Evolutionary conservation across 2,329 filamentous ascomycete genomes (phyloP).

Genomic region (Aspergillaceae sp.): DNA sequence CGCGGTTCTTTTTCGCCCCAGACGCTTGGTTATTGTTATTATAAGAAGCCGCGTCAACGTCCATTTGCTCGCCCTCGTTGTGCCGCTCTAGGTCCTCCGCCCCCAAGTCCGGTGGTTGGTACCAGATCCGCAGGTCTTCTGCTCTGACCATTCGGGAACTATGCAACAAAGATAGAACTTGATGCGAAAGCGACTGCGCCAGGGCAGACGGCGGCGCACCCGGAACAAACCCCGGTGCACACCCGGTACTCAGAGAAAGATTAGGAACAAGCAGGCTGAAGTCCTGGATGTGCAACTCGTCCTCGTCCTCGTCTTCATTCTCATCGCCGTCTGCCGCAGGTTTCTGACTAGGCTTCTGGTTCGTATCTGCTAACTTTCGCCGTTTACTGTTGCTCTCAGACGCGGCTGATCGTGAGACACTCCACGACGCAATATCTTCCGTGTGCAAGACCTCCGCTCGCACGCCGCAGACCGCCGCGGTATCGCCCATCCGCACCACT

Average conservation of each 20-base stretch:
- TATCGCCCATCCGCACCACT: slow-evolving; percentile 79
- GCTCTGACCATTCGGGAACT: slow-evolving; percentile 58
- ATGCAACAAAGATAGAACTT: slow-evolving; percentile 68
- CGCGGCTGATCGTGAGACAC: slow-evolving; percentile 24
- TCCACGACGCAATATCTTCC: slow-evolving; percentile 57
- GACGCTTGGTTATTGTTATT: slow-evolving; percentile 26
- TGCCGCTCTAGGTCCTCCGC: slow-evolving; percentile 22
- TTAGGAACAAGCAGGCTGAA: slow-evolving; percentile 80
- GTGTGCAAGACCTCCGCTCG: slow-evolving; percentile 75
- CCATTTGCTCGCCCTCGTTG: slow-evolving; percentile 39
- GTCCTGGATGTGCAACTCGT: slow-evolving; percentile 40
- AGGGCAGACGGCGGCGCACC: slow-evolving; percentile 70
- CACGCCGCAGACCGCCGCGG: slow-evolving; percentile 88
- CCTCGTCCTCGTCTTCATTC: slow-evolving; percentile 40
- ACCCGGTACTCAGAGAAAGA: slow-evolving; percentile 84
- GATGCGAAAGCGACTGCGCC: slow-evolving; percentile 76
- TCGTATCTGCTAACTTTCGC: slow-evolving; percentile 18
- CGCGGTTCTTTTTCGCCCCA: slow-evolving; percentile 23
- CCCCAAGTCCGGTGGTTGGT: slow-evolving; percentile 42
- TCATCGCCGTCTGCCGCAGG: slow-evolving; percentile 16
- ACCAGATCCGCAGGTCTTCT: slow-evolving; percentile 64
- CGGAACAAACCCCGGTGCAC: slow-evolving; percentile 74
- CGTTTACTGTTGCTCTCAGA: slow-evolving; percentile 29
- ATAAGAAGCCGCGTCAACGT: slow-evolving; percentile 36
- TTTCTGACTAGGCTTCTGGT: slow-evolving; percentile 9